Conservation (phyloP, 805 yeast species). For the Scheffersomyces lignosus region DNA sequence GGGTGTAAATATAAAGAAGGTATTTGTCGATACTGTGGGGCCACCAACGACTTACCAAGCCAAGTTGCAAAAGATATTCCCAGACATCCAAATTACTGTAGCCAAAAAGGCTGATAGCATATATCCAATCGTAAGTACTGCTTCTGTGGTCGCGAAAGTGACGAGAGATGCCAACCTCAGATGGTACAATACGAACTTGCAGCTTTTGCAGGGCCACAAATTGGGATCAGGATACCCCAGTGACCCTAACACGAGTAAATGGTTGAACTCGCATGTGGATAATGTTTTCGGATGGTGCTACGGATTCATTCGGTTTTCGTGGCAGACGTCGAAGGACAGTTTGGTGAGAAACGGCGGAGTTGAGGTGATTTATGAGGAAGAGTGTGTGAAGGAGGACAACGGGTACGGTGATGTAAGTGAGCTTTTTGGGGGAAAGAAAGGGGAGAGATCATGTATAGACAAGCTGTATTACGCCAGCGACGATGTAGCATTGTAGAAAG, state of each 20-base stretch:
- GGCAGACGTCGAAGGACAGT: constrained; percentile 89
- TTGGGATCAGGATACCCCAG: constrained; percentile 93
- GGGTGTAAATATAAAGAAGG: constrained; percentile 66
- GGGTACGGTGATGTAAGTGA: constrained; percentile 28
- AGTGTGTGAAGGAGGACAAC: constrained; percentile 30
- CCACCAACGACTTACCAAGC: constrained; percentile 85
- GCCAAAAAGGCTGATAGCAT: constrained; percentile 94
- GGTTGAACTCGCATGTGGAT: constrained; percentile 68
- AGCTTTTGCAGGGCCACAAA: constrained; percentile 37
- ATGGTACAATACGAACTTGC: constrained; percentile 28
- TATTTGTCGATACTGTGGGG: constrained; percentile 95
- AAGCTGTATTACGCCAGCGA: neutral
- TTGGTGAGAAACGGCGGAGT: constrained; percentile 53
- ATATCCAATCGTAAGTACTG: constrained; percentile 90
- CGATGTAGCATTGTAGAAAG: neutral
- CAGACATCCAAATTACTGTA: constrained; percentile 70
- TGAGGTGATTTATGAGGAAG: constrained; percentile 63
- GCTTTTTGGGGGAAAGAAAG: constrained; percentile 11
- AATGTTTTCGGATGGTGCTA: constrained; percentile 83
- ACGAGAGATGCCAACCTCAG: constrained; percentile 74
- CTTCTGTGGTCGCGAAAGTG: constrained; percentile 94
- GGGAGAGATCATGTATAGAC: neutral
- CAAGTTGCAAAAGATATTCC: constrained; percentile 70
- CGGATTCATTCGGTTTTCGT: constrained; percentile 76
- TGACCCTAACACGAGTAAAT: constrained; percentile 80